A percentile compares a stretch with the other conserved stretches of the same genome.
Evolutionary conservation across 1,284 basidiomycete genomes (phyloP).

Genomic region (Microbotryum lychnidis-dioicae): DNA sequence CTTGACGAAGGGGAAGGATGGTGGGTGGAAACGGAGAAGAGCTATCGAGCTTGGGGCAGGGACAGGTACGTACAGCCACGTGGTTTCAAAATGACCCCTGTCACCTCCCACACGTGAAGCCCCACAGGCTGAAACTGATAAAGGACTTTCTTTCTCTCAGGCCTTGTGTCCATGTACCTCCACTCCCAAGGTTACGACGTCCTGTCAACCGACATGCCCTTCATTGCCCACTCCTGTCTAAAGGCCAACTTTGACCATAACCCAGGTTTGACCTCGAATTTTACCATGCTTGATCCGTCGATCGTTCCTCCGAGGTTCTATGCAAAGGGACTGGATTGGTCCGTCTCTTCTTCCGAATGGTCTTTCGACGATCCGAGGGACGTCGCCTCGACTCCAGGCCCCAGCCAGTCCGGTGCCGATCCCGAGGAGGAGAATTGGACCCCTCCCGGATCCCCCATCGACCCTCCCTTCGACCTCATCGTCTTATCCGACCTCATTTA

Average conservation of each 20-base stretch:
- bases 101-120: background rate
- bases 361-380: conserved; percentile 47
- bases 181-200: conserved; percentile 64
- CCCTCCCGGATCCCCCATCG: background rate
- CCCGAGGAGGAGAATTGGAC: too few species aligned
- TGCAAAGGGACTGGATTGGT: conserved; percentile 48
- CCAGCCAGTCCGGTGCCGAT: background rate
- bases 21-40: conserved; percentile 31
- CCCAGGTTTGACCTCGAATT: conserved; percentile 1
- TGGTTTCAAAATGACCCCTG: background rate
- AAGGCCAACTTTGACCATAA: conserved; percentile 56
- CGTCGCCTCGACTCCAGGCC: conserved; percentile 34
- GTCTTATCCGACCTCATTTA: conserved; percentile 81
- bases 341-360: too few species aligned
- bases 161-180: conserved; percentile 50
- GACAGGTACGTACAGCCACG: conserved; percentile 46
- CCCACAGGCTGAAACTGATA: background rate
- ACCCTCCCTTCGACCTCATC: conserved; percentile 62
- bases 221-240: conserved; percentile 61
- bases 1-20: conserved; percentile 30
- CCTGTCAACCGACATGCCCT: conserved; percentile 65
- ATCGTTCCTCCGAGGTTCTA: too few species aligned
- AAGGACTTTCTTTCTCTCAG: conserved; percentile 12
- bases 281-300: too few species aligned
- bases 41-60: conserved; percentile 76